Conservation (phyloP, 2,329 filamentous ascomycete species). For the Aspergillus tubingensis region DNA sequence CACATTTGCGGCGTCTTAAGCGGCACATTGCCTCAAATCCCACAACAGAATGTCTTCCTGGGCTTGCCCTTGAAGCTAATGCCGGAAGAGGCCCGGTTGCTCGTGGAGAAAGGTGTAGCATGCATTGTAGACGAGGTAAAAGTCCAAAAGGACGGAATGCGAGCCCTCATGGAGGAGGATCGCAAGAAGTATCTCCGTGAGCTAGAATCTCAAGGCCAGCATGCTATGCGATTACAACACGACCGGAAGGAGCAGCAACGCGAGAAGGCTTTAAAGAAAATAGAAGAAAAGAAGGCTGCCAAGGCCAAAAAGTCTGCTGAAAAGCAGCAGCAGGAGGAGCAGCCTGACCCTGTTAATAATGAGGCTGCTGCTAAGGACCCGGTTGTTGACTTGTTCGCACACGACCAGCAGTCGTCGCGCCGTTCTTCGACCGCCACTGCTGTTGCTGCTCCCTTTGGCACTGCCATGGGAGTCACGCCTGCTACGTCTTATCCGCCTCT, state of each 20-base stretch:
- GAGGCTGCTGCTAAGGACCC: slow-evolving; percentile 16
- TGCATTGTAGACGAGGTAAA: slow-evolving; percentile 78
- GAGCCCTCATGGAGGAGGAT: slow-evolving; percentile 58
- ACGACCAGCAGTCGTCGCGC: slow-evolving; percentile 16
- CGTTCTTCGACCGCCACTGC: slow-evolving; percentile 13
- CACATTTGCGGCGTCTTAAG: slow-evolving; percentile 84
- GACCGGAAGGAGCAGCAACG: slow-evolving; percentile 54
- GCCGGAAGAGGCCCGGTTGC: slow-evolving; percentile 80
- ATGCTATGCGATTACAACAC: slow-evolving; percentile 49
- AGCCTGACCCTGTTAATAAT: slow-evolving; percentile 2
- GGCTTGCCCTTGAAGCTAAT: slow-evolving; percentile 86
- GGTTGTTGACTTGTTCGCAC: slow-evolving; percentile 29
- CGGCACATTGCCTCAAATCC: slow-evolving; percentile 86
- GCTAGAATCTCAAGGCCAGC: slow-evolving; percentile 57
- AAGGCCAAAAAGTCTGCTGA: slow-evolving; percentile 27
- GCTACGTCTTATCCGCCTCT: slow-evolving; percentile 53
- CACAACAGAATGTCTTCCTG: slow-evolving; percentile 92
- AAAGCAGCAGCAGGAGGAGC: slow-evolving; percentile 15
- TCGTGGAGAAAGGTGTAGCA: slow-evolving; percentile 75
- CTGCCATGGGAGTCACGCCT: slow-evolving; percentile 48
- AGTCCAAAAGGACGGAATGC: slow-evolving; percentile 67
- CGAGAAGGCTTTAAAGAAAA: slow-evolving; percentile 53
- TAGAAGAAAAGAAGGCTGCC: slow-evolving; percentile 40
- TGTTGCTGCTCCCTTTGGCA: slow-evolving; percentile 18
- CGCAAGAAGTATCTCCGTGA: slow-evolving; percentile 63